Evolutionary conservation across 768 basidiomycete species (phyloP).

Genomic region (Phylloporus sp.): DNA sequence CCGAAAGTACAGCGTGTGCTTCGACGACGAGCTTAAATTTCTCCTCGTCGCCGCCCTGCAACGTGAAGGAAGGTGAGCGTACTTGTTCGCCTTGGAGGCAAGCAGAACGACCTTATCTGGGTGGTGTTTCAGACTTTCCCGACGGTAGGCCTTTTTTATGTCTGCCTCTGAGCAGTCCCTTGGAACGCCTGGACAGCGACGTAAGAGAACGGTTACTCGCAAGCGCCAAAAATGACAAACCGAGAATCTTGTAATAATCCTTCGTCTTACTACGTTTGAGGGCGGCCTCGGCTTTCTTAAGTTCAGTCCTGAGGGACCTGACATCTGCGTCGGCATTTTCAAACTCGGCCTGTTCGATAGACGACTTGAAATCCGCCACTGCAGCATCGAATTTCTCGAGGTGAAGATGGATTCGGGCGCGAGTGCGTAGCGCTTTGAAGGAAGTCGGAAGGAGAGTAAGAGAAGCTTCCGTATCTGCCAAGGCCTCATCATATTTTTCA

Average conservation of each 20-base stretch:
- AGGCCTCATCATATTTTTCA: conserved; percentile 59
- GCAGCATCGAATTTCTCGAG: conserved; percentile 70
- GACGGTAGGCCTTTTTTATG: conserved; percentile 88
- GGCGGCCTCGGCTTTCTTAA: conserved; percentile 76
- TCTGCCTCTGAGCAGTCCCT: conserved; percentile 63
- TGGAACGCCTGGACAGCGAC: conserved; percentile 28
- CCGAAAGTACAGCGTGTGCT: conserved; percentile 77
- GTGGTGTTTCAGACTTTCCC: conserved; percentile 80
- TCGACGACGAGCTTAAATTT: conserved; percentile 90
- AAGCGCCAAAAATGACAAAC: conserved; percentile 13
- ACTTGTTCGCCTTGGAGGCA: not conserved
- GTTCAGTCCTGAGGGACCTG: conserved; percentile 54
- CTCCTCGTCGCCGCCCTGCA: conserved; percentile 88
- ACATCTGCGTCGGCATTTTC: conserved; percentile 65
- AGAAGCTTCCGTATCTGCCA: conserved; percentile 65
- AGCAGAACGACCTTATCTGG: conserved; percentile 64
- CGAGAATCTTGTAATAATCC: conserved; percentile 82
- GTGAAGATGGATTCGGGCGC: conserved; percentile 72
- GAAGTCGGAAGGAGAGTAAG: conserved; percentile 57
- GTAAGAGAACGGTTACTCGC: not conserved
- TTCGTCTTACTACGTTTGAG: conserved; percentile 87
- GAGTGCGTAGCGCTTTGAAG: conserved; percentile 84
- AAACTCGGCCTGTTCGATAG: conserved; percentile 63
- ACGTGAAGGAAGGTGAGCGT: conserved; percentile 4
- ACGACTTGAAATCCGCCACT: conserved; percentile 72